Base-by-base conservation (phyloP, 2,329 filamentous ascomycete species). In the Trichoderma arundinaceum region DNA sequence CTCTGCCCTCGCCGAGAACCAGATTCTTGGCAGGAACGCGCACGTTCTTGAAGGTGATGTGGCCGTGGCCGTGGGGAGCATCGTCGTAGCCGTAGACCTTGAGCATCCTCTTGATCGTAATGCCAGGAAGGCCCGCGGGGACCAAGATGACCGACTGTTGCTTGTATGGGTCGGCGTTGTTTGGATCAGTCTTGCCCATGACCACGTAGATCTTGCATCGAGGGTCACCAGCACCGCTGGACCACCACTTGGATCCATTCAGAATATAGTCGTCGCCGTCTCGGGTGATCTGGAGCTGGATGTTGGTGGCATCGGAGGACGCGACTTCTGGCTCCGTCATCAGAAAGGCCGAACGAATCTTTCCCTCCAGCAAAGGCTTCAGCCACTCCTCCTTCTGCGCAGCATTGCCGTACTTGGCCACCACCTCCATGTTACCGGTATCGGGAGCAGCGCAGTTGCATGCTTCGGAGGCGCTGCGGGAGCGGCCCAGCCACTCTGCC, bases 201-300 rank as follows among this genome's bases (percentile, higher is more conserved):
- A 97, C 93, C 68, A 99, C 89, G 82, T 97, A 98, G 77, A 99
- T 83, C 78, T 91, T 86, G 84, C 95, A 99, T 72, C 94, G 87
- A 66, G 90, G 91, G 80, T 99, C 95, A 66, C 95, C 95, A 17
- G 94, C 93, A 70, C 95, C 95, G 69, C 92, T 96, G 33, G 92
- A 96, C 95, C 95, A 99, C 95, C 95, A 99, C 92, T 99, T 99
- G 87, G 94, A 73, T 65, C 95, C 95, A 75, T 98, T 97, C 62
- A 99, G 84, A 17, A 98, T 88, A 75, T 95, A 97, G 72, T 95
- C 88, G 74, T 95, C 88, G 10, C 94, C 94, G 70, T 97, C 92
- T 66, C 86, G 88, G 70, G 82, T 85, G 76, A 99, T 97, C 66
- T 84, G 86, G 76, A 99, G 83, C 79, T 93, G 85, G 70, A 97